Conservation (phyloP, 2,329 filamentous ascomycete species). For the Amylocarpus encephaloides region DNA sequence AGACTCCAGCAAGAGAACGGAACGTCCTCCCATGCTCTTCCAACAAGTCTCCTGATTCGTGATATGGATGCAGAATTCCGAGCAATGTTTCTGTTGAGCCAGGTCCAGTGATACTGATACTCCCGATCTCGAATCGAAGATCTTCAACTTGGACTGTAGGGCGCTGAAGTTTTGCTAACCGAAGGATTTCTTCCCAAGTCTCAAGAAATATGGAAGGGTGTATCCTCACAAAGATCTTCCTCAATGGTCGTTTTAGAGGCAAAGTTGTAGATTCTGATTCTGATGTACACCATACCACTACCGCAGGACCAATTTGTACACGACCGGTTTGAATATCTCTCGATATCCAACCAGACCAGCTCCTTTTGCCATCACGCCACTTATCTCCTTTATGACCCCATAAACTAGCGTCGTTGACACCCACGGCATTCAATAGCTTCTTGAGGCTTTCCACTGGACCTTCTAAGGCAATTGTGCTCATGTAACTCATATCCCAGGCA, state of each 20-base stretch:
- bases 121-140: slow-evolving; percentile 65
- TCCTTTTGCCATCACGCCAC: slow-evolving; percentile 61
- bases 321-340: slow-evolving; percentile 47
- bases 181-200: slow-evolving; percentile 55
- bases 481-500: slow-evolving; percentile 91
- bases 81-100: slow-evolving; percentile 73
- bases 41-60: slow-evolving; percentile 29
- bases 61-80: slow-evolving; percentile 55
- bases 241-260: slow-evolving; percentile 30
- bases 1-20: slow-evolving; percentile 48
- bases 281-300: slow-evolving; percentile 62
- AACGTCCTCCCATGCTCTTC: slow-evolving; percentile 45
- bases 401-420: slow-evolving; percentile 51
- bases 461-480: slow-evolving; percentile 75
- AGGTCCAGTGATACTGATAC: slow-evolving; percentile 64
- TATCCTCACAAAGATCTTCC: slow-evolving; percentile 61
- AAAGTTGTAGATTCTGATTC: slow-evolving; percentile 16
- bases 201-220: slow-evolving; percentile 76
- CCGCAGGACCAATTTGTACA: slow-evolving; percentile 63
- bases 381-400: slow-evolving; percentile 60
- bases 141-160: slow-evolving; percentile 59
- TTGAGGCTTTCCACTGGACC: slow-evolving; percentile 59
- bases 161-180: slow-evolving; percentile 52
- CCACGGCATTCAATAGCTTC: slow-evolving; percentile 59
- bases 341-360: slow-evolving; percentile 51